Evolutionary conservation across 2,329 filamentous ascomycete genomes (phyloP), one percentile per base, ranked within the genome.

Genomic region (Epichloe glyceriae): DNA sequence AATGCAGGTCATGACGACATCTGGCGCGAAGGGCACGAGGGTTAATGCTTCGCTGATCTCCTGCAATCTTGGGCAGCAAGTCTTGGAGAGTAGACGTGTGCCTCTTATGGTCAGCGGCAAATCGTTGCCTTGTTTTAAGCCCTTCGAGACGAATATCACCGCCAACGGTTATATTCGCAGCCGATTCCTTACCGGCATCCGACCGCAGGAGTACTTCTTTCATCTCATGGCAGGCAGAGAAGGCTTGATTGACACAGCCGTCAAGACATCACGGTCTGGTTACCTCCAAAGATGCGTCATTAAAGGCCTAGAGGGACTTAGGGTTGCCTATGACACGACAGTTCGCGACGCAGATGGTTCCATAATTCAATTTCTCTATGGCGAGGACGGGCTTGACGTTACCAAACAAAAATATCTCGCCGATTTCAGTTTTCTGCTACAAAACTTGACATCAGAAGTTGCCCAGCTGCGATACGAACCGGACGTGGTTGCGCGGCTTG

Each of bases 141-240:
- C 90, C 1, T 97, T 86, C 61, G 93, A 98, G 59, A 91, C 90
- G 0, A 82, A 89, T 57, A 79, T 95, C 6, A 79, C 89, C 58
- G 93, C 93, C 48, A 90, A 90, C 61, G 93, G 93, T 17, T 98
- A 95, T 68, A 87, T 98, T 56, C 86, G 87, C 47, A 88, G 94
- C 62, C 88, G 93, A 65, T 98, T 98, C 79, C 85, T 98, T 75
- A 98, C 94, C 22, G 93, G 93, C 53, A 93, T 98, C 54, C 83
- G 91, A 50, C 93, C 93, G 4, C 93, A 98, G 62, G 94, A 98
- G 66, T 98, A 96, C 67, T 98, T 91, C 67, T 98, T 98, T 74
- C 93, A 98, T 78, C 89, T 94, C 68, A 98, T 98, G 94, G 93
- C 91, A 62, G 94, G 94, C 60, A 82, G 93, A 71, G 94, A 98